Conservation (phyloP, 2,329 filamentous ascomycete species). For the Atkinsonella texensis region DNA sequence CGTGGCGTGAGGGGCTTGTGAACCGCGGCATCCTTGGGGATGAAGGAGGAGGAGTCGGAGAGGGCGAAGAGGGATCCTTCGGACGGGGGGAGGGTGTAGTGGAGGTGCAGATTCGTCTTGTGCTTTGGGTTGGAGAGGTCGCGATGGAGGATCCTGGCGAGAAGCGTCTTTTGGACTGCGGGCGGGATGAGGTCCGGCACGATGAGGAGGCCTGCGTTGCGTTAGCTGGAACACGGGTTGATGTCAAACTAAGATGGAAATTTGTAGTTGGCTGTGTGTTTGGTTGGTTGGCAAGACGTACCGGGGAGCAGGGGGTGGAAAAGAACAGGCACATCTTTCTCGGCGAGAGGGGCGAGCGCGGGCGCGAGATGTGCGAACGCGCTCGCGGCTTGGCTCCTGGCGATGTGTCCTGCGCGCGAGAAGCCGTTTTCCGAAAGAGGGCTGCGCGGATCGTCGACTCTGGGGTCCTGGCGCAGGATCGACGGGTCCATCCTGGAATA, state of each 20-base stretch:
- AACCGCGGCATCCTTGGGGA: slow-evolving; percentile 57
- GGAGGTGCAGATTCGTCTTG: slow-evolving; percentile 81
- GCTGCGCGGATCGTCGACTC: slow-evolving; percentile 42
- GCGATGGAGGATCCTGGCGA: slow-evolving; percentile 63
- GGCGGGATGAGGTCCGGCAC: slow-evolving; percentile 63
- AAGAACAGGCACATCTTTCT: slow-evolving; percentile 39
- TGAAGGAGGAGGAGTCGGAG: slow-evolving; percentile 41
- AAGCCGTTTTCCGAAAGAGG: slow-evolving; percentile 23
- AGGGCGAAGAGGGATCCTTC: slow-evolving; percentile 42
- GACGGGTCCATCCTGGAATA: slow-evolving; percentile 50
- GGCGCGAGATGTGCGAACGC: slow-evolving; percentile 25
- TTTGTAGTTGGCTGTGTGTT: too few relatives aligned
- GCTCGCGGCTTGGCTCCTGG: background rate
- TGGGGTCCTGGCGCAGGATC: slow-evolving; percentile 38
- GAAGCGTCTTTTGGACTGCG: slow-evolving; percentile 53
- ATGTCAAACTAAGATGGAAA: too few relatives aligned
- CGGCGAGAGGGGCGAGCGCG: slow-evolving; percentile 18
- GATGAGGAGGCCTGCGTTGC: slow-evolving; percentile 57
- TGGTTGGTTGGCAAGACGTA: slow-evolving; percentile 22
- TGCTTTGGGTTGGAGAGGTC: slow-evolving; percentile 64
- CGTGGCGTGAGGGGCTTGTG: slow-evolving; percentile 62
- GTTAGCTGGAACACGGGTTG: background rate
- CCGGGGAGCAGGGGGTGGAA: slow-evolving; percentile 57
- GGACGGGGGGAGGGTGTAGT: slow-evolving; percentile 47
- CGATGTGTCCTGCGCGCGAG: background rate